Evolutionary conservation across 1,284 basidiomycete genomes (phyloP), one percentile per base, ranked within the genome.

Genomic region (Sporisorium reilianum): DNA sequence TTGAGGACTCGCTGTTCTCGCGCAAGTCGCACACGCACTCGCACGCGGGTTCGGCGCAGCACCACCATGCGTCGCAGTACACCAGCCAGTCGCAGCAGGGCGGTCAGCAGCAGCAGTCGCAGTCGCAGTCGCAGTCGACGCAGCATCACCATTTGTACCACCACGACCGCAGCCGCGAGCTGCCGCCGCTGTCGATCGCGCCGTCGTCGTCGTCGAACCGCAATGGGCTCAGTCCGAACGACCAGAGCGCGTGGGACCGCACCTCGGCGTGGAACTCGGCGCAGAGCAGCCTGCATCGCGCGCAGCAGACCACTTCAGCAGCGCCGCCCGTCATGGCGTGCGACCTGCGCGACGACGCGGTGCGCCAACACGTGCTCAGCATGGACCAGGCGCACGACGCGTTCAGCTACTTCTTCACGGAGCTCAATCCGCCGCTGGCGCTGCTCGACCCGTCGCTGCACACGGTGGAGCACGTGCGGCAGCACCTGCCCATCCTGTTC

Each of bases 401-500:
- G 8, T 71, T 75, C 34, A 58, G 58, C 32, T 65, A 64, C 48
- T 75, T 46, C 40, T 71, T 71, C 36, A 54, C 72, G 22, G 66
- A 77, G 41, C 71, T 78, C 42, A 80, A 78, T 30, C 77, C 78
- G 10, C 64, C 74, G 1, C 72, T 78, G n/a, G 84, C 85, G 3
- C 65, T 86, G 14, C 78, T 86, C 49, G 85, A 86, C 51, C 80
- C 81, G 3, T 74, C 79, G 5, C 69, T 86, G 5, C 85, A 86
- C 60, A 85, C 85, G 0, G 67, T 83, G 1, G 74, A 77, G 8
- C 93, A 93, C 80, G 89, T 93, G 75, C 91, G 93, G 74, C 87
- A 87, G 23, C 89, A 89, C 66, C 92, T 89, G 53, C 90, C 91
- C 0, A 90, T 94, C 79, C 87, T 94, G 55, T 94, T 93, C 85